A percentile compares a stretch with the other conserved stretches of the same genome.
Evolutionary conservation across 345 rosid species (phyloP).

Genomic region (Gossypioides kirkii): DNA sequence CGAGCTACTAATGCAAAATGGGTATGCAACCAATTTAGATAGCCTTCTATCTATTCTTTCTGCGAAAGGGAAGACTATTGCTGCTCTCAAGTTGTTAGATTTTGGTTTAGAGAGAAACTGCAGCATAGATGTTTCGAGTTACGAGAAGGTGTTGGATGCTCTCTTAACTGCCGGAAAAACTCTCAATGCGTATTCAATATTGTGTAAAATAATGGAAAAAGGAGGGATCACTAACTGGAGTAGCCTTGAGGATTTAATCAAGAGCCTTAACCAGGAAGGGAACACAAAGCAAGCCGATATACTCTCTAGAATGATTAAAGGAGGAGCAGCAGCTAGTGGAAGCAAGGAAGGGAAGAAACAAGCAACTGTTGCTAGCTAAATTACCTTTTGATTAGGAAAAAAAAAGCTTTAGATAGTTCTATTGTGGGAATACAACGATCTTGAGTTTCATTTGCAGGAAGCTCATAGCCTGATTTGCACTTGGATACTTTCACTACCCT

Average conservation of each 20-base stretch:
- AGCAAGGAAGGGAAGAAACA: conserved; percentile 39
- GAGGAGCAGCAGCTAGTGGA: conserved; percentile 30
- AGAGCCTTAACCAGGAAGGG: conserved; percentile 75
- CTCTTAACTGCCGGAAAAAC: conserved; percentile 84
- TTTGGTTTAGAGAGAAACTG: conserved; percentile 71
- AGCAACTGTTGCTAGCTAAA: conserved; percentile 17
- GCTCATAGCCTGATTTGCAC: too few species aligned
- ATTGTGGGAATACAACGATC: background rate
- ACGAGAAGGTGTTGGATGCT: conserved; percentile 26
- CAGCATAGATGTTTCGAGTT: conserved; percentile 51
- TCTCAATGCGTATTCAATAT: conserved; percentile 74
- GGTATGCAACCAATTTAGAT: conserved; percentile 49
- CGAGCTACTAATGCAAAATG: conserved; percentile 58
- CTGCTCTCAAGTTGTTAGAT: conserved; percentile 71
- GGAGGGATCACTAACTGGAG: conserved; percentile 68
- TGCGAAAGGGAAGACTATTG: conserved; percentile 81
- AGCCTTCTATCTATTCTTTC: conserved; percentile 53
- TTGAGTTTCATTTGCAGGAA: background rate
- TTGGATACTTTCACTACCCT: background rate
- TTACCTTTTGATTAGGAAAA: background rate
- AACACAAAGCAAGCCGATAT: conserved; percentile 87
- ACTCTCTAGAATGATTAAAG: conserved; percentile 64
- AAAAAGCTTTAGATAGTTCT: background rate
- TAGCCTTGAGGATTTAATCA: conserved; percentile 60
- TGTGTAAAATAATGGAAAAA: conserved; percentile 76